These are phyloP conservation scores for Clavispora vitiphila DNA, from an alignment of 805 yeast genomes.

Conservation along the genomic window DNA sequence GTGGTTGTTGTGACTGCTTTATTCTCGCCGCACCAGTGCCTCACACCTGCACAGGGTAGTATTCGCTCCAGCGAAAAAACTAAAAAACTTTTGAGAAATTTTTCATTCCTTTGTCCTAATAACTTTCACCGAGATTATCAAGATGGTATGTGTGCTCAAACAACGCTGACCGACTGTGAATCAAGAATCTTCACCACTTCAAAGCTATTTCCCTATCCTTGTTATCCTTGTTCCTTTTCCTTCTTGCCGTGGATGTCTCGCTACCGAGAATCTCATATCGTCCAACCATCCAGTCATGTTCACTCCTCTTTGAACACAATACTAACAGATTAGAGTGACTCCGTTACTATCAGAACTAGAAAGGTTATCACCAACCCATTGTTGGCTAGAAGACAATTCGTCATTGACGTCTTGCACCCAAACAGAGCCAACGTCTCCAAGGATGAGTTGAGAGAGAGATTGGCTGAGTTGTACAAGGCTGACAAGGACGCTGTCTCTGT, in stretches of 20 bases:
- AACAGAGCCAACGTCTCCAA: conserved; percentile 98
- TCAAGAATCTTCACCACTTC: not conserved
- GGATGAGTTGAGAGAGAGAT: conserved; percentile 96
- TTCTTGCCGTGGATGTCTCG: not conserved
- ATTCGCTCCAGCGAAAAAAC: conserved; percentile 10
- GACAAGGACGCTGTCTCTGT: conserved; percentile 94
- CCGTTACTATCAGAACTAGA: conserved; percentile 99
- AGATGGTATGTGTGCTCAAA: conserved; percentile 17
- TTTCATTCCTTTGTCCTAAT: conserved; percentile 14
- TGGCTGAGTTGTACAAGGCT: conserved; percentile 83
- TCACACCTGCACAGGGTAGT: conserved; percentile 14
- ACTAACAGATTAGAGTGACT: conserved; percentile 74
- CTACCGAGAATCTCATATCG: not conserved
- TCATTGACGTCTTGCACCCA: conserved; percentile 99
- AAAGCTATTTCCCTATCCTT: not conserved
- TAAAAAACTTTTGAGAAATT: conserved; percentile 16
- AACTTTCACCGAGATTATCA: conserved; percentile 18
- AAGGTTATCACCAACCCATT: conserved; percentile 99
- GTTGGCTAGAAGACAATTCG: conserved; percentile 99
- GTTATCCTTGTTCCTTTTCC: too few relatives aligned
- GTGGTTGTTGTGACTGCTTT: conserved; percentile 16
- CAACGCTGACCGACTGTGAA: not conserved
- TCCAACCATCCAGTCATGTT: not conserved
- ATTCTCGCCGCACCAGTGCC: conserved; percentile 4
- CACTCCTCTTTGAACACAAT: conserved; percentile 1